Evolutionary conservation across 2,329 filamentous ascomycete species (phyloP).

Genomic region (Dendryphion nanum): DNA sequence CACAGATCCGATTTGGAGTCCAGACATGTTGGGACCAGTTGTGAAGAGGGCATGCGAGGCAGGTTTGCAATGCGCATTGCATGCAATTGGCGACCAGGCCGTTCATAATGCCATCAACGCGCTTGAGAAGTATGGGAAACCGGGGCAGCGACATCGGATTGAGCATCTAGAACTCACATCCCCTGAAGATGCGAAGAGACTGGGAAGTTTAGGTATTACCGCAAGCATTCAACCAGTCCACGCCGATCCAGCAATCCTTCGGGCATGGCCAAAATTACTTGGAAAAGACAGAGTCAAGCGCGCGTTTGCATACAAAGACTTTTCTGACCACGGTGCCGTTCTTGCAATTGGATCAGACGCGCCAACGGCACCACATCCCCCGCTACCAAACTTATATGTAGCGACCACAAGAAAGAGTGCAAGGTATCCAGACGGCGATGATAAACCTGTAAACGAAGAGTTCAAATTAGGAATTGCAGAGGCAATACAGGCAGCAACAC

Average conservation of each 20-base stretch:
- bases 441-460: constrained; percentile 51
- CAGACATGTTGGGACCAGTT: constrained; percentile 52
- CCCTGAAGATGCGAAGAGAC: constrained; percentile 53
- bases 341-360: constrained; percentile 61
- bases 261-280: constrained; percentile 60
- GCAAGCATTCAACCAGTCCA: constrained; percentile 94
- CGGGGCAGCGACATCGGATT: constrained; percentile 58
- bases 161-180: constrained; percentile 64
- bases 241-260: constrained; percentile 68
- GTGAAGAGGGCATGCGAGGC: constrained; percentile 54
- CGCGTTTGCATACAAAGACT: constrained; percentile 64
- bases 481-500: constrained; percentile 54
- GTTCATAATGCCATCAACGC: constrained; percentile 58
- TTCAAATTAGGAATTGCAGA: constrained; percentile 56
- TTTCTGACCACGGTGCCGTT: constrained; percentile 52
- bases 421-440: constrained; percentile 43
- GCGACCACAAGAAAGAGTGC: constrained; percentile 59
- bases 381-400: constrained; percentile 58
- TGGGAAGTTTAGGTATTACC: constrained; percentile 65
- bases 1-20: constrained; percentile 56
- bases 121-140: constrained; percentile 45
- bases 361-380: constrained; percentile 57
- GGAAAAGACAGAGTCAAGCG: constrained; percentile 54
- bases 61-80: constrained; percentile 61
- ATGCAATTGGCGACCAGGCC: constrained; percentile 64